Base-by-base conservation (phyloP, 306 rosid genomes). In the Sindora glabra region DNA sequence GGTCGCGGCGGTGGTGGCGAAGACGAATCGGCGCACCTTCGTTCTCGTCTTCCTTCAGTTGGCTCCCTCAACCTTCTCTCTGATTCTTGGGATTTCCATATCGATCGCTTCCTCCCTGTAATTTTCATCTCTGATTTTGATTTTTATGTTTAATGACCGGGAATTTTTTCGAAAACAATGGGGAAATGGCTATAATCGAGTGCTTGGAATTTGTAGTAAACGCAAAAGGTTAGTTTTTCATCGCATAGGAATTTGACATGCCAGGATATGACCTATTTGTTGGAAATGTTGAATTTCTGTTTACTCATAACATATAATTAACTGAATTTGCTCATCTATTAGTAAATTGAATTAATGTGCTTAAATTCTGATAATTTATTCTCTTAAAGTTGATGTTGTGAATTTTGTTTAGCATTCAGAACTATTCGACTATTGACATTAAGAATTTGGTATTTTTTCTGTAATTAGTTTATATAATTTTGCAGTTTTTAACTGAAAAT, bases 61-160 rank as follows among this genome's bases (percentile, higher is more conserved):
- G 94, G 95, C 12, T 86, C 97, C 15, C 94, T 90, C 34, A 87
- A 87, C 66, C 95, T 90, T 68, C 94, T 90, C 61, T 87, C 95
- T 25, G 95, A 87, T 44, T 87, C 95, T 23, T 87, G 94, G 95
- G 94, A 90, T 56, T 82, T 87, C 73, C 94, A 87, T 60, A 76
- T 80, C 73, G 97, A 90, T 55, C 95, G 95, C 62, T 90, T 90
- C 77, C 94, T 90, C 40, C 97, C 97, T 6, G 90, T 83, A 69
- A 56, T 21, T 37, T 38, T 52, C 8, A 8, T 44, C 2, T 22
- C 50, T 44, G 15, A n/a, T 1, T 8, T 38, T 46, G 6, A 24
- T 26, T 10, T 6, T 17, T 44, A 11, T 44, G 44, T 56, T 56
- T 38, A 3, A 8, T 56, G 47, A 22, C 23, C 17, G 5, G 3